Base-by-base conservation (phyloP, 2,329 filamentous ascomycete species). In the Aplosporella prunicola region DNA sequence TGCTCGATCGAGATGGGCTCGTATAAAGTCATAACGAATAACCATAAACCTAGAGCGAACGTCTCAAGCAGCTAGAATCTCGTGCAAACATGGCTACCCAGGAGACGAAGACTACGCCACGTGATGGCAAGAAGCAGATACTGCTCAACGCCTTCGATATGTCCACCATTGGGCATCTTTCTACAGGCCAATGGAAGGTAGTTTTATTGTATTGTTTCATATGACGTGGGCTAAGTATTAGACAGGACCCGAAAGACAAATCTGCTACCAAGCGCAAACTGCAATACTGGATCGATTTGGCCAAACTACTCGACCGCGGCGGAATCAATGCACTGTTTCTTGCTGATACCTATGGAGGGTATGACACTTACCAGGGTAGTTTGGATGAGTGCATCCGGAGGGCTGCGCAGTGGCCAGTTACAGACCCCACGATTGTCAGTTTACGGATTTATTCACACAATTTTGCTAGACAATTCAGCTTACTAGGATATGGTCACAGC, bases 111-210 rank as follows among this genome's bases (percentile, higher is more conserved):
- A n/a, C n/a, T n/a, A n/a, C n/a, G n/a, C n/a, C n/a, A n/a, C n/a
- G n/a, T n/a, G n/a, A n/a, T n/a, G n/a, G n/a, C n/a, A 71, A 67
- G 50, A 74, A 72, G 46, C 64, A 71, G 17, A 77, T 79, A 10
- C 50, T 79, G 5, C 60, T 80, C 31, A 80, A 79, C 58, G 76
- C 75, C 3, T 79, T 80, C 45, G 76, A 79, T 42, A 79, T 79
- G 74, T 74, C 67, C 2, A 78, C 75, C 0, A 66, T 79, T 5
- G 76, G 76, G 2, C 77, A 81, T 51, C 51, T 81, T 22, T 76
- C 72, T 0, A 75, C 76, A 1, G 77, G 77, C 1, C 76, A 80
- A 57, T 81, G 77, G 78, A 80, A 78, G 61, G 72, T 72, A 13
- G 15, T 22, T 36, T 14, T 13, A 6, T 22, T 8, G 17, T 13